These are phyloP conservation scores for Musa balbisiana DNA, from an alignment of 202 grass and related monocot species.

Conservation along the genomic window DNA sequence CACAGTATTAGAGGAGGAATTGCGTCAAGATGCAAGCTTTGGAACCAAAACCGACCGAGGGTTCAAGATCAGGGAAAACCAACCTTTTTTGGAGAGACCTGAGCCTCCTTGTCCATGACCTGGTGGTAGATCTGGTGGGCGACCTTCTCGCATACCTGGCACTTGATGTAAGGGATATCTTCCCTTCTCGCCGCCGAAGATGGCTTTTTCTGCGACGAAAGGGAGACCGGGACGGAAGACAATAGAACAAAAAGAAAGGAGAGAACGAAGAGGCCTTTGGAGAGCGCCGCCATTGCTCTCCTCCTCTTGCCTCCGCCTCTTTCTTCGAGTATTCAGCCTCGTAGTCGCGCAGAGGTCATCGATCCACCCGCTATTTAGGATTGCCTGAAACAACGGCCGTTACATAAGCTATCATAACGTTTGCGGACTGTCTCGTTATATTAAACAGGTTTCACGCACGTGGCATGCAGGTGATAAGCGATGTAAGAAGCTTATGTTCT, in stretches of 20 bases:
- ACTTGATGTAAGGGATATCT: constrained; percentile 81
- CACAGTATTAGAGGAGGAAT: constrained; percentile 8
- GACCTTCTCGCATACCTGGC: constrained; percentile 89
- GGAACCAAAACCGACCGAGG: background rate
- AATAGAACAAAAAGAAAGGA: constrained; percentile 23
- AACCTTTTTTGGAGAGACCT: constrained; percentile 66
- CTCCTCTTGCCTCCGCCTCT: no score
- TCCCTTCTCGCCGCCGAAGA: constrained; percentile 71
- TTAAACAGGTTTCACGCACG: no score
- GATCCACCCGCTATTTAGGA: no score
- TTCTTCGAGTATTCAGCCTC: no score
- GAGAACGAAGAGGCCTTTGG: constrained; percentile 14
- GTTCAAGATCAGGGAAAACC: background rate
- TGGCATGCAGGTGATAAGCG: no score
- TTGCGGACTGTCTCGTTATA: no score
- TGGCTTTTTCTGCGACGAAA: constrained; percentile 47
- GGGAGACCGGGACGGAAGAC: background rate
- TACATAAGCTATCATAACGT: no score
- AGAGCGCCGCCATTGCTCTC: constrained; percentile 3
- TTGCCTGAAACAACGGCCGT: no score
- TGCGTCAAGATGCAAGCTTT: background rate
- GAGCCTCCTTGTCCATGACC: constrained; percentile 49
- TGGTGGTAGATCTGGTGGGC: constrained; percentile 76
- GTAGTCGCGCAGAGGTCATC: no score
- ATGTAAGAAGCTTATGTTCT: no score